phyloP scores from a whole-genome alignment of 805 yeast species.

The Wickerhamiella australiensis region DNA sequence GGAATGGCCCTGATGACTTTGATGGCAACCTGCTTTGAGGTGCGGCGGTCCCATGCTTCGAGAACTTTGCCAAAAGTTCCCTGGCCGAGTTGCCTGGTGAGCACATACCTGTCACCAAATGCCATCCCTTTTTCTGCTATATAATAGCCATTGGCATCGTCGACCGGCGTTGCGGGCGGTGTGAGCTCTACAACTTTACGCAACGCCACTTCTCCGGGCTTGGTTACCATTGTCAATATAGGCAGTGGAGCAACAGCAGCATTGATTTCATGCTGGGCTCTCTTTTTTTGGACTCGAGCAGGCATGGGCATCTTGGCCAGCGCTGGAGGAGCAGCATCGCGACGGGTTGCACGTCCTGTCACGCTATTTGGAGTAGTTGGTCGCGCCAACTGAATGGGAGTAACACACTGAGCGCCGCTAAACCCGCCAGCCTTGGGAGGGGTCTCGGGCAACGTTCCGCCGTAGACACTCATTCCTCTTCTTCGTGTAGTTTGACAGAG shows the following conservation, averaged over 20 bases:
- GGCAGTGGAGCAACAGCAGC: conserved; percentile 17
- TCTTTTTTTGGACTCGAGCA: neutral
- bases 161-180: conserved; percentile 16
- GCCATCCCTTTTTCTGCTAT: conserved; percentile 27
- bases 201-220: conserved; percentile 20
- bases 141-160: conserved; percentile 27
- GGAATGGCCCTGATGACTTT: conserved; percentile 87
- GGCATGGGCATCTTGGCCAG: conserved; percentile 7
- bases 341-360: conserved; percentile 2
- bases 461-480: conserved; percentile 2
- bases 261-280: conserved; percentile 2
- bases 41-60: conserved; percentile 58
- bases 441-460: conserved; percentile 10
- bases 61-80: conserved; percentile 90
- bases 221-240: conserved; percentile 11
- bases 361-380: conserved; percentile 5
- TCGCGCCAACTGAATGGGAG: conserved; percentile 5
- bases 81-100: conserved; percentile 64
- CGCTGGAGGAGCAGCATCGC: neutral
- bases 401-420: neutral
- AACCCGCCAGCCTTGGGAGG: conserved; percentile 8
- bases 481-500: neutral
- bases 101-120: conserved; percentile 55
- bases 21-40: conserved; percentile 62
- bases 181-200: conserved; percentile 19